Evolutionary conservation across 495 filamentous ascomycete genomes (phyloP).

Genomic region (Thozetella sp.): DNA sequence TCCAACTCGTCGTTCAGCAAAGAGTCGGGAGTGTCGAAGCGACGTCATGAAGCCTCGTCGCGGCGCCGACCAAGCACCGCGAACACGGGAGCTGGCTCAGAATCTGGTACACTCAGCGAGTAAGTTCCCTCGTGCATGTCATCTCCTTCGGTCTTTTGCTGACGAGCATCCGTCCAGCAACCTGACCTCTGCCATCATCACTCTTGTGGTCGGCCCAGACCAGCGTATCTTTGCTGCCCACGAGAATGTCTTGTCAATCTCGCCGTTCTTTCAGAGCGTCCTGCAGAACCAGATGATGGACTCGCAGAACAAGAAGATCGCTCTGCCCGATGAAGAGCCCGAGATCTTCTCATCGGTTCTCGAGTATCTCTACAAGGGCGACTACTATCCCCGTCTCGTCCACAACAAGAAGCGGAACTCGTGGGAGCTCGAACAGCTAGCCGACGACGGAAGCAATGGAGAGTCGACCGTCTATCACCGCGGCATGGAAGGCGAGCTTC

Average conservation of each 20-base stretch:
- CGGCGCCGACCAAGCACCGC: constrained; percentile 39
- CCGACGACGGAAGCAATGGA: constrained; percentile 38
- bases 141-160: constrained; percentile 4
- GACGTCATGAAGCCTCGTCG: constrained; percentile 34
- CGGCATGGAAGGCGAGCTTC: constrained; percentile 63
- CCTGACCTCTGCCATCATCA: constrained; percentile 73
- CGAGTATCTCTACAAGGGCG: constrained; percentile 90
- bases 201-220: constrained; percentile 74
- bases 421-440: constrained; percentile 70
- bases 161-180: constrained; percentile 37
- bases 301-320: constrained; percentile 66
- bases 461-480: constrained; percentile 74
- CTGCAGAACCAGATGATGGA: constrained; percentile 66
- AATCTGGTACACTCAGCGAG: constrained; percentile 32
- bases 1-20: constrained; percentile 49
- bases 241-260: constrained; percentile 77
- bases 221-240: constrained; percentile 89
- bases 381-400: constrained; percentile 80
- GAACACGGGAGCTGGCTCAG: constrained; percentile 21
- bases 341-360: constrained; percentile 90
- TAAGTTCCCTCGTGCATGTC: constrained; percentile 12
- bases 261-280: constrained; percentile 72
- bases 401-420: constrained; percentile 68
- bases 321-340: constrained; percentile 82
- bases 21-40: constrained; percentile 44